Evolutionary conservation across 352 stramenopile genomes (phyloP).

Genomic region (Stramenopiles sp.): DNA sequence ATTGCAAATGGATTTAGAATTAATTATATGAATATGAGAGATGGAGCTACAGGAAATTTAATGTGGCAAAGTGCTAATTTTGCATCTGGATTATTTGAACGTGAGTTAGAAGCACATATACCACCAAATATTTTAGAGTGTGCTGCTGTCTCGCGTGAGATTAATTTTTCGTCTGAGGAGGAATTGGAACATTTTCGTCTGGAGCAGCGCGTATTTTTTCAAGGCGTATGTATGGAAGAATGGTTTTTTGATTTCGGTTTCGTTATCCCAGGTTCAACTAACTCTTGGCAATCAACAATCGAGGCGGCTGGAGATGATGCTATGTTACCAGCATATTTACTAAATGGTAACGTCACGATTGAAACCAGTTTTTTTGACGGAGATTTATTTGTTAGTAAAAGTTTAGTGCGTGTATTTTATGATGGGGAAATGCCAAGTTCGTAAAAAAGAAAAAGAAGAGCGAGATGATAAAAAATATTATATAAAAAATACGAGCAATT

Average conservation of each 20-base stretch:
- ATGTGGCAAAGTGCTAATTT: constrained; percentile 59
- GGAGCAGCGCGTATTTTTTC: constrained; percentile 64
- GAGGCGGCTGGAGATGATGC: constrained; percentile 54
- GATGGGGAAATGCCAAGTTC: neutral
- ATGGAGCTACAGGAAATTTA: constrained; percentile 42
- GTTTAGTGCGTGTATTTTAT: neutral
- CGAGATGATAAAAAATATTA: neutral
- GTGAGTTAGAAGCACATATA: constrained; percentile 29
- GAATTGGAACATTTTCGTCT: constrained; percentile 70
- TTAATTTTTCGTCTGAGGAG: constrained; percentile 70
- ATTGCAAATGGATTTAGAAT: no score
- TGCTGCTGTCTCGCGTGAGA: constrained; percentile 62
- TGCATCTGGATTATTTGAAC: constrained; percentile 13
- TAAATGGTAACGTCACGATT: constrained; percentile 72
- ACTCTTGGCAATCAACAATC: constrained; percentile 85
- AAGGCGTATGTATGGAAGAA: constrained; percentile 72
- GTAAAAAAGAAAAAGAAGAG: neutral
- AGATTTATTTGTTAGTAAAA: constrained; percentile 24
- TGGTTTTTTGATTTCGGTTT: constrained; percentile 85
- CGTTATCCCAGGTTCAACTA: constrained; percentile 78
- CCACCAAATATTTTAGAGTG: constrained; percentile 62
- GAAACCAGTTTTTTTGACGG: constrained; percentile 85
- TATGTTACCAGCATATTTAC: constrained; percentile 55
- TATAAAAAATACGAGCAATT: neutral
- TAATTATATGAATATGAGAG: constrained; percentile 67